Evolutionary conservation across 441 rosid species (phyloP), one percentile per base, ranked within the genome.

Genomic region (Pelargonium australe): DNA sequence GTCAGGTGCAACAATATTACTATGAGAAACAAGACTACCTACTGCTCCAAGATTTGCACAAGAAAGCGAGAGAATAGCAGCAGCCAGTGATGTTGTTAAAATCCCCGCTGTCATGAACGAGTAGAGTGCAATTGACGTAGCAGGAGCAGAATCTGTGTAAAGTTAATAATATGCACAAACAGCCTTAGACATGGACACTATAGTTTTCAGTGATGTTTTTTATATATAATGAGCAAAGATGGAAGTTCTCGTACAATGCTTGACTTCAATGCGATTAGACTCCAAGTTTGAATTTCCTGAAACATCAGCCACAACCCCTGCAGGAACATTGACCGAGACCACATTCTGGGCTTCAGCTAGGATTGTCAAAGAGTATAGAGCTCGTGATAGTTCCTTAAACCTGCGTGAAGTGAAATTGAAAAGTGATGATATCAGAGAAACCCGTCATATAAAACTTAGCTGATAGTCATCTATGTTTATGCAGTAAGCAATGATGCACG

Each of bases 221-320:
- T 31, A 3, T 31, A 51, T 5, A 12, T 47, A 47, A 10, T 1
- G 8, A 37, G 41, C 41, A 37, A 5, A 37, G 41, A 20, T 10
- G 20, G 28, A 58, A 55, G 9, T 8, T 3, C 31, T 3, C 63
- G 3, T 80, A 85, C 87, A 85, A 62, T 80, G 85, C 65, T 76
- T 69, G 71, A 85, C 74, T 77, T 82, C 77, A 71, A 85, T 73
- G 53, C 34, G 49, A 63, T 85, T 83, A 8, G 89, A 85, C 28
- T 80, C 87, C 73, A 72, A 41, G 57, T 85, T 85, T 64, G 65
- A 64, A 73, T 83, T 85, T 74, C 89, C 89, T 19, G 89, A 79
- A 67, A 83, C 76, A 71, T 85, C 89, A 51, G 64, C 66, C 44
- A 77, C 87, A 77, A 80, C 76, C 23, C 76, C 84, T 19, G 60